A percentile compares a stretch with the other conserved stretches of the same genome.
Conservation (phyloP, 2,329 filamentous ascomycete species). For the Fusarium anguioides region DNA sequence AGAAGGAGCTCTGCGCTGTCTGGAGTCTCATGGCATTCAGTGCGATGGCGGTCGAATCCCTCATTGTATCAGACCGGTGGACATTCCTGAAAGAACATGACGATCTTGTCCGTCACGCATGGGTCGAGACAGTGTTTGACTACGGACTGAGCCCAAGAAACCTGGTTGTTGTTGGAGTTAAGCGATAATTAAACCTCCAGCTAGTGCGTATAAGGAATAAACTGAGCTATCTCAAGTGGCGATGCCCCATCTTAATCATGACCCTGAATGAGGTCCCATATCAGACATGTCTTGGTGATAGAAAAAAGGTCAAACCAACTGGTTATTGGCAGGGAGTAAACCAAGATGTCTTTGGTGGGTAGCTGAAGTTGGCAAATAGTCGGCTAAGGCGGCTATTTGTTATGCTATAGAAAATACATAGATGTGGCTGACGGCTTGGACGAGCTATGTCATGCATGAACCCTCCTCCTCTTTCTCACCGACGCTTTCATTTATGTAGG, state of each 20-base stretch:
- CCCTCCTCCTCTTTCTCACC: conserved; percentile 22
- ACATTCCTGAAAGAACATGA: conserved; percentile 83
- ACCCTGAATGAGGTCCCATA: not conserved
- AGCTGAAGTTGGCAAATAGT: conserved; percentile 23
- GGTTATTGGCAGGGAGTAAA: conserved; percentile 8
- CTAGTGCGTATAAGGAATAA: conserved; percentile 29
- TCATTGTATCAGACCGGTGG: conserved; percentile 93
- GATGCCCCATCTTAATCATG: conserved; percentile 6
- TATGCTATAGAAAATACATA: conserved; percentile 15
- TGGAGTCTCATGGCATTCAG: conserved; percentile 98
- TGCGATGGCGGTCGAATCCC: conserved; percentile 85
- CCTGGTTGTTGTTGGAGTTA: conserved; percentile 91
- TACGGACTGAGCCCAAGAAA: conserved; percentile 89
- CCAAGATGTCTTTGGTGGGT: conserved; percentile 20
- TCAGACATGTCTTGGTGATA: conserved; percentile 10
- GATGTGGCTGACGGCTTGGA: conserved; percentile 19
- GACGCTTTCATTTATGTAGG: conserved; percentile 20
- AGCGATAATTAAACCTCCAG: conserved; percentile 59
- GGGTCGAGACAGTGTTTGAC: conserved; percentile 95
- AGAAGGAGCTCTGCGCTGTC: conserved; percentile 84
- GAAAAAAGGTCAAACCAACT: conserved; percentile 5
- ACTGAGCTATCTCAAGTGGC: conserved; percentile 13
- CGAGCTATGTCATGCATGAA: conserved; percentile 47
- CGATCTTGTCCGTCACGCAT: conserved; percentile 76
- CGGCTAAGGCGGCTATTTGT: conserved; percentile 37